Evolutionary conservation across 371 early-diverging fungal genomes (phyloP).

Genomic region (Mortierella sp.): DNA sequence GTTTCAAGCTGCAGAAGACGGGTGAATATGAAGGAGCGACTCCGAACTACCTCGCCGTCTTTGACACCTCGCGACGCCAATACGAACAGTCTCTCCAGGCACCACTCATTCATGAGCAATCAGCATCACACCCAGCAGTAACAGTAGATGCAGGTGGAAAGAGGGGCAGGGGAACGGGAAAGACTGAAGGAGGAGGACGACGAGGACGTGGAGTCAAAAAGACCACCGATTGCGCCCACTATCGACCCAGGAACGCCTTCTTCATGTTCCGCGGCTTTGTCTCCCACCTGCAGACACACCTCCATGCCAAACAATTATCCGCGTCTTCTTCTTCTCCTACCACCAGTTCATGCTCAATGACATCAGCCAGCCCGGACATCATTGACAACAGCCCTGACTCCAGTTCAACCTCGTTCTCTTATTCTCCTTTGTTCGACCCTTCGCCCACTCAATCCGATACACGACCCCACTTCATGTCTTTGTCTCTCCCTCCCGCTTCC

Average conservation of each 20-base stretch:
- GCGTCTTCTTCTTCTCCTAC: background rate
- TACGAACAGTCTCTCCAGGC: background rate
- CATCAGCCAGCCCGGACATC: no score
- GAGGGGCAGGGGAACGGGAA: background rate
- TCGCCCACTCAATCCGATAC: background rate
- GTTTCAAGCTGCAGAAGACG: background rate
- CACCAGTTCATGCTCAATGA: slow-evolving; percentile 1
- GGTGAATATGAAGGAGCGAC: background rate
- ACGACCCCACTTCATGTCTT: background rate
- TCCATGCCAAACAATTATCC: background rate
- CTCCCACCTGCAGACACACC: slow-evolving; percentile 24
- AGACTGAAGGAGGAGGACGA: background rate
- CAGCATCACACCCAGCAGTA: background rate
- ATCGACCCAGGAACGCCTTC: slow-evolving; percentile 39
- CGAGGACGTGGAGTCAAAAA: background rate
- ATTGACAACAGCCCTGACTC: background rate
- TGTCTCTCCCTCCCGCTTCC: background rate
- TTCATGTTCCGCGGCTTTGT: slow-evolving; percentile 48
- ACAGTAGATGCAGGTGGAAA: no score
- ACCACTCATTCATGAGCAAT: no score
- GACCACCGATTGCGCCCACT: slow-evolving; percentile 31
- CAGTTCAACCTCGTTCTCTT: background rate
- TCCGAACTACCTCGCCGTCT: background rate
- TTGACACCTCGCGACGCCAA: background rate
- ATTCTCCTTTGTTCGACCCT: background rate